A percentile compares a stretch with the other conserved stretches of the same genome.
These are phyloP conservation scores for Agrocybe praecox DNA, from an alignment of 768 basidiomycete species.

Conservation along the genomic window DNA sequence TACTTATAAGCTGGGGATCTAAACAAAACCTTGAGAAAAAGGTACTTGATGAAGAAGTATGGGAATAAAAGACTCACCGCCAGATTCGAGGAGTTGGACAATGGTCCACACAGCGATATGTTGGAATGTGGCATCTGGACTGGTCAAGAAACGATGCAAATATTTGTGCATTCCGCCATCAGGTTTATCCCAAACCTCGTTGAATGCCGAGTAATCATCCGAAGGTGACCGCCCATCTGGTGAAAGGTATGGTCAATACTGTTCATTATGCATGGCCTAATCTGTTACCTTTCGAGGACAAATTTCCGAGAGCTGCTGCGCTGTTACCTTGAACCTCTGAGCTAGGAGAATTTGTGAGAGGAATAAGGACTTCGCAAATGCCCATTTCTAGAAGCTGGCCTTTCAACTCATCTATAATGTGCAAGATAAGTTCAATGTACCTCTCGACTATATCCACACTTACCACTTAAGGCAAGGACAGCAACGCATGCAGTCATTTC, in stretches of 20 bases:
- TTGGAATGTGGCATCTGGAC: constrained; percentile 96
- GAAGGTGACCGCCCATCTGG: constrained; percentile 72
- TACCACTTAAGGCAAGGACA: constrained; percentile 93
- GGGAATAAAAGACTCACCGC: constrained; percentile 49
- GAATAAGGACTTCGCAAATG: constrained; percentile 96
- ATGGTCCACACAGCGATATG: constrained; percentile 99
- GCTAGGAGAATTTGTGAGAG: constrained; percentile 92
- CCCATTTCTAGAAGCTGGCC: constrained; percentile 97
- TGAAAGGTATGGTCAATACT: not conserved
- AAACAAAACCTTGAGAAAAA: constrained; percentile 5
- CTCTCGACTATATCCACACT: constrained; percentile 22
- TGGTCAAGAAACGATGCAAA: constrained; percentile 90
- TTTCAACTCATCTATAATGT: constrained; percentile 84
- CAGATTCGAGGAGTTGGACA: constrained; percentile 96
- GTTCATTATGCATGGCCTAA: not conserved
- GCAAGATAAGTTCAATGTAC: constrained; percentile 2
- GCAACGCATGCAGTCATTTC: constrained; percentile 99
- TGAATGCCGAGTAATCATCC: constrained; percentile 96
- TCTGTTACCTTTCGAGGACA: constrained; percentile 87
- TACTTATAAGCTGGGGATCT: constrained; percentile 90
- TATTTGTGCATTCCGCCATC: constrained; percentile 97
- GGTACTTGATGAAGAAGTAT: not conserved
- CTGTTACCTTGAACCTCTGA: constrained; percentile 99
- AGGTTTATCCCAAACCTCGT: constrained; percentile 97
- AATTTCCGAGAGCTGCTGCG: constrained; percentile 95